Evolutionary conservation across 805 yeast genomes (phyloP).

Genomic region (Lipomyces lipofer): DNA sequence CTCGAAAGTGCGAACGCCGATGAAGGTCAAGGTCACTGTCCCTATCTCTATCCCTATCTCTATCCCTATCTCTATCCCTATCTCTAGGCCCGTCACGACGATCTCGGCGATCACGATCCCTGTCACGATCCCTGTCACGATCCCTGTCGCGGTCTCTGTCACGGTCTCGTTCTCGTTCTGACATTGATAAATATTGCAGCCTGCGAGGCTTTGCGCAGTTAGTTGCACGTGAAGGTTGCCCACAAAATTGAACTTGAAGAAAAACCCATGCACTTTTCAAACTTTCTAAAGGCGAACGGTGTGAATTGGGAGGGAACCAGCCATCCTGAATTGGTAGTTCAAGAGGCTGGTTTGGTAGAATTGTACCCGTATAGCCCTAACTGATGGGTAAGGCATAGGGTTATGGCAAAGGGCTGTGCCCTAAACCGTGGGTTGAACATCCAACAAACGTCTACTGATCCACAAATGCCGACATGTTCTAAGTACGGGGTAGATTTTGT

Average conservation of each 20-base stretch:
- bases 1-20: too few species aligned
- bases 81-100: conserved; percentile 1
- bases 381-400: too few species aligned
- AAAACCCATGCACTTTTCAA: not conserved
- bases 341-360: not conserved
- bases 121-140: conserved; percentile 1
- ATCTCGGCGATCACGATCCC: not conserved
- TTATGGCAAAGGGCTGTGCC: too few species aligned
- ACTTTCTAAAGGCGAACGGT: not conserved
- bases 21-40: not conserved
- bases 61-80: not conserved
- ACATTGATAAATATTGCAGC: not conserved
- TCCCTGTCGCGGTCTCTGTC: conserved; percentile 13
- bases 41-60: conserved; percentile 7
- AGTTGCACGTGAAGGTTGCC: not conserved
- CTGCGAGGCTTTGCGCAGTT: not conserved
- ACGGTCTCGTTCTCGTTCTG: conserved; percentile 1
- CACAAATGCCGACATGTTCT: not conserved
- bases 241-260: not conserved
- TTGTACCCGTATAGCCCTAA: too few species aligned
- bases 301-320: not conserved
- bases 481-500: not conserved
- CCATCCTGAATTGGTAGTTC: not conserved
- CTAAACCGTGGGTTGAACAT: too few species aligned
- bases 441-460: not conserved